Evolutionary conservation across 2,329 filamentous ascomycete species (phyloP).

Genomic region (Clarireedia monteithiana): DNA sequence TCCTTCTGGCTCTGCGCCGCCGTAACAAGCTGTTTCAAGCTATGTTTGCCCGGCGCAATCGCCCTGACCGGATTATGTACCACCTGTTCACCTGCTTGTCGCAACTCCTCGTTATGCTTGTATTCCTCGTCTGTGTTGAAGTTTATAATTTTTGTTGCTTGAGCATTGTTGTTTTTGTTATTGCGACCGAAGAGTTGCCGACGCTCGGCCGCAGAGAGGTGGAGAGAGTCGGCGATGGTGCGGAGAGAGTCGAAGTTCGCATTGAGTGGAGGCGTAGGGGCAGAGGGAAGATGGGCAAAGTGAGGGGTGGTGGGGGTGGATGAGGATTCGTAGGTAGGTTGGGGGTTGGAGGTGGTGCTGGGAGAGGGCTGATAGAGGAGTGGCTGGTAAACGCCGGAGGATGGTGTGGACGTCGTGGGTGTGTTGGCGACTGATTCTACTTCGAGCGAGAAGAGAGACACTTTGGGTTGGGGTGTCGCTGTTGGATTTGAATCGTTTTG

Average conservation of each 20-base stretch:
- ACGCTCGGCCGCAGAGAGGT: conserved; percentile 67
- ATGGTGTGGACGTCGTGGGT: conserved; percentile 1
- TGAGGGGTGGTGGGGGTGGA: conserved; percentile 21
- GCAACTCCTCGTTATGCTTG: conserved; percentile 69
- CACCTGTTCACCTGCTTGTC: conserved; percentile 59
- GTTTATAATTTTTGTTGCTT: conserved; percentile 63
- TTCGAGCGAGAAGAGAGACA: conserved; percentile 63
- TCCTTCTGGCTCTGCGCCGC: conserved; percentile 76
- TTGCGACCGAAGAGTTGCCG: conserved; percentile 78
- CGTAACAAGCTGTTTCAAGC: conserved; percentile 76
- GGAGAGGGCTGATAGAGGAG: conserved; percentile 35
- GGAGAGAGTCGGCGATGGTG: conserved; percentile 66
- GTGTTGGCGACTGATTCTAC: conserved; percentile 27
- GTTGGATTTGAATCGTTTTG: conserved; percentile 18
- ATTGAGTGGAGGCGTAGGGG: conserved; percentile 20
- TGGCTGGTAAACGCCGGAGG: conserved; percentile 40
- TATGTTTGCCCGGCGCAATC: conserved; percentile 84
- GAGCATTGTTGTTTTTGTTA: conserved; percentile 27
- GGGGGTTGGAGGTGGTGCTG: no score
- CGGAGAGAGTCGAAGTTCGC: conserved; percentile 48
- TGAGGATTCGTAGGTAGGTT: conserved; percentile 25
- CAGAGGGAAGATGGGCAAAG: conserved; percentile 19
- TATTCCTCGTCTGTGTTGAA: conserved; percentile 91
- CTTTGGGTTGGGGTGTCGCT: conserved; percentile 55
- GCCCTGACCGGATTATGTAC: conserved; percentile 76